Base-by-base conservation (phyloP, 2,329 filamentous ascomycete genomes). In the Myriosclerotinia curreyana region DNA sequence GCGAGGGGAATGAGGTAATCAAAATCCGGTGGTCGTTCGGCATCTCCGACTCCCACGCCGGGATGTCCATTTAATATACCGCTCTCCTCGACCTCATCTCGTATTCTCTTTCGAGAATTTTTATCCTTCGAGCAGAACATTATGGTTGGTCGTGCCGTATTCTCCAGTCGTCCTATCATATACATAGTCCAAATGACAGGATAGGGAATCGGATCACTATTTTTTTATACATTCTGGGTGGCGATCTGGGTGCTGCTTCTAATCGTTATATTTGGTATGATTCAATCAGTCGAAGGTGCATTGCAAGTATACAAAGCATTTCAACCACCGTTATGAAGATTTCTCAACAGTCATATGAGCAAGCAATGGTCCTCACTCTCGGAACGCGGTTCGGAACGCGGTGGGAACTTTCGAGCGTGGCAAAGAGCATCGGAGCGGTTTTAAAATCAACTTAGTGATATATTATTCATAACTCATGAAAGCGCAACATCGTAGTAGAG, bases 191-290 rank as follows among this genome's bases (percentile, higher is more conserved):
- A 66, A 22, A 51, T 64, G 12, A 66, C 62, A 8, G 62, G 25
- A 14, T 51, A 9, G 12, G 50, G 34, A 44, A 66, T 59, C 11
- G 64, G 62, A 44, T 67, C 64, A 22, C 61, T 63, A 22, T 62
- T 17, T 22, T 65, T 65, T 56, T 80, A 75, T 8, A 55, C 38
- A 9, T 60, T 64, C 28, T 60, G 22, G 61, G 28, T 64, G 1
- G 54, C 54, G 4, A 40, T 20, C 5, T 31, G 52, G 15, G 49
- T 64, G 0, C 38, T 22, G 20, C 6, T 40, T 14, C 22, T 54
- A 1, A 22, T 54, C 28, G 12, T 64, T 20, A 22, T 64, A 3
- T 77, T 81, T 68, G 73, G 77, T 3, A 17, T 80, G 5, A 65
- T 77, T 9, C 74, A 81, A 69, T n/a, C 17, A 2, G 9, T 55